These are phyloP conservation scores for Pulicaria dysenterica DNA, from an alignment of 129 eudicot species.

Conservation along the genomic window DNA sequence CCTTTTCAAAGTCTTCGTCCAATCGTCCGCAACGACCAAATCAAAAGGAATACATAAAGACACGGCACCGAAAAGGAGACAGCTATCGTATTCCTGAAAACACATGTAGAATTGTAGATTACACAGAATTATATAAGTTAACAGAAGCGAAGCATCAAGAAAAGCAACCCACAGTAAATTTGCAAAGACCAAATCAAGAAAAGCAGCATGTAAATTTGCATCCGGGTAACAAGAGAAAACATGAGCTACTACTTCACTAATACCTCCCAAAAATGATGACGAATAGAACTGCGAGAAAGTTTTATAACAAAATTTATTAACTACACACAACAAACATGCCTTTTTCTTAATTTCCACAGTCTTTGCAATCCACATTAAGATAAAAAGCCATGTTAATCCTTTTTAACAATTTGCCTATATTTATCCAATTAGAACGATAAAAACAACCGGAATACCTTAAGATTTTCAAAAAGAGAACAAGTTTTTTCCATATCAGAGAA, in stretches of 20 bases:
- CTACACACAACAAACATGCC: neutral
- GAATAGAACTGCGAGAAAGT: conserved; percentile 79
- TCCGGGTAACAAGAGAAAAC: conserved; percentile 65
- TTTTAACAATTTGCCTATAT: too few species aligned
- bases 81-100: conserved; percentile 67
- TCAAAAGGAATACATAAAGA: conserved; percentile 92
- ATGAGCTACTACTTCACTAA: conserved; percentile 73
- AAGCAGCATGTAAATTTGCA: conserved; percentile 81
- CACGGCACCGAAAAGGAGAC: conserved; percentile 86
- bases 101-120: too few species aligned
- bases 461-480: too few species aligned
- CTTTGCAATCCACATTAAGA: too few species aligned
- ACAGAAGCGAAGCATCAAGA: too few species aligned
- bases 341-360: neutral
- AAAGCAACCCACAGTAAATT: too few species aligned
- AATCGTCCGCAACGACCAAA: conserved; percentile 78
- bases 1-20: conserved; percentile 76
- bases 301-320: neutral
- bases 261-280: conserved; percentile 83
- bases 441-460: too few species aligned
- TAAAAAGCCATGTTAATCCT: too few species aligned
- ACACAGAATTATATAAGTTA: too few species aligned
- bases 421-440: too few species aligned
- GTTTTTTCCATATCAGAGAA: too few species aligned
- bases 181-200: too few species aligned